phyloP scores from a whole-genome alignment of 495 filamentous ascomycete genomes.

The Pyronema omphalodes region DNA sequence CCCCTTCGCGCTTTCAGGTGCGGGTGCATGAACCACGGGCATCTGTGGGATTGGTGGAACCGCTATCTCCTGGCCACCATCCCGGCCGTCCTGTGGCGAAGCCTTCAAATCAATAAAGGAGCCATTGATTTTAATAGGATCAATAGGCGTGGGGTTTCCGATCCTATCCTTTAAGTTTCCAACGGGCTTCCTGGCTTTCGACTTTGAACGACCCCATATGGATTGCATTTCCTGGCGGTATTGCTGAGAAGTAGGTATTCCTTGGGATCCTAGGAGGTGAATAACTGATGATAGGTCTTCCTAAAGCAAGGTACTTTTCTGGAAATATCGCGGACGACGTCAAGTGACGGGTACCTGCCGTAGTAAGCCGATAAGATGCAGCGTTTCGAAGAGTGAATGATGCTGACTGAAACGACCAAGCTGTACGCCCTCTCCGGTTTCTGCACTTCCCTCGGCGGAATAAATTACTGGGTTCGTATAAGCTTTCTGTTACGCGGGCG shows the following conservation, averaged over 20 bases:
- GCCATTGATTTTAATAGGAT: constrained; percentile 4
- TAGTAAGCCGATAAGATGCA: background rate
- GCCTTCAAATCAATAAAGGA: constrained; percentile 1
- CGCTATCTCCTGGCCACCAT: background rate
- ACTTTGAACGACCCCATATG: constrained; percentile 1
- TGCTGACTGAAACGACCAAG: background rate
- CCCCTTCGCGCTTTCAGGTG: background rate
- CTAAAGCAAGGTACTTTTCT: background rate
- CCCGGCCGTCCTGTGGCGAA: background rate
- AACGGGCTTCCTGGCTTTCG: background rate
- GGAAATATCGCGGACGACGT: background rate
- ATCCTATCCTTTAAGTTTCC: constrained; percentile 3
- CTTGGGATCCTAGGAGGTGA: background rate
- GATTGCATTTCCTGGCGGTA: background rate
- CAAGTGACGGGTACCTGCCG: background rate
- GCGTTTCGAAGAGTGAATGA: background rate
- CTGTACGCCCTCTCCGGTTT: background rate
- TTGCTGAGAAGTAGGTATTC: background rate
- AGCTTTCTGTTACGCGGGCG: background rate
- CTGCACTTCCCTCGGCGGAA: background rate
- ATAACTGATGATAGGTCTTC: background rate
- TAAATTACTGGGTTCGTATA: background rate
- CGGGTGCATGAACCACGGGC: background rate
- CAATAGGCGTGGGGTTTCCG: constrained; percentile 1
- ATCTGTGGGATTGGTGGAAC: background rate